Conservation (phyloP, 106 monocot genomes). For the Platanthera guangdongensis region DNA sequence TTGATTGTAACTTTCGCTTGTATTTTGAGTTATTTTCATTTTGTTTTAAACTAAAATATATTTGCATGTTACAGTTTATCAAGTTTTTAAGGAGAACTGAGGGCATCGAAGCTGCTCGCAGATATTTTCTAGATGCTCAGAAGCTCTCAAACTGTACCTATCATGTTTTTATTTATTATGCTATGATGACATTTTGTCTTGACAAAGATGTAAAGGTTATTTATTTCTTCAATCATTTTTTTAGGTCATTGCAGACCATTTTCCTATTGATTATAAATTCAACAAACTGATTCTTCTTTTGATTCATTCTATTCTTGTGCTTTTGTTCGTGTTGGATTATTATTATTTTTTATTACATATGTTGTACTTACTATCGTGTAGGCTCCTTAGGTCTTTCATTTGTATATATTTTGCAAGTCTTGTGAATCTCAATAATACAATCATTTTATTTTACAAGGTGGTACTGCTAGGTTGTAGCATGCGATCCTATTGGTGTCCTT, state of each 20-base stretch:
- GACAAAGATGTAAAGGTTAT: conserved; percentile 94
- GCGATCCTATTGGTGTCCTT: too few relatives aligned
- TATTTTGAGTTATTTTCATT: conserved; percentile 7
- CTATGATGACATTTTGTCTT: conserved; percentile 85
- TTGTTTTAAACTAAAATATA: conserved; percentile 3
- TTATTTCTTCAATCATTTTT: neutral
- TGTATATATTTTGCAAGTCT: too few relatives aligned
- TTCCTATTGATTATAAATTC: neutral
- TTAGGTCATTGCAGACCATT: neutral
- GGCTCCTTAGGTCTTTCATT: neutral
- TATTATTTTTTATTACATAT: neutral
- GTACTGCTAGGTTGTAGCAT: too few relatives aligned
- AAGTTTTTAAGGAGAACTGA: conserved; percentile 93
- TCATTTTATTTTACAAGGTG: too few relatives aligned
- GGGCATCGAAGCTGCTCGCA: conserved; percentile 89
- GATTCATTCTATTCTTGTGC: neutral
- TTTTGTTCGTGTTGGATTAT: neutral
- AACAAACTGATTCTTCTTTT: neutral
- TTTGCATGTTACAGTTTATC: conserved; percentile 51
- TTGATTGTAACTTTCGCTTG: conserved; percentile 6
- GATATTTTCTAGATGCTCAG: conserved; percentile 84
- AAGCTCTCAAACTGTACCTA: conserved; percentile 81
- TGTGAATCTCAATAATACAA: too few relatives aligned
- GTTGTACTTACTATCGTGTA: neutral
- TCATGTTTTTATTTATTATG: conserved; percentile 93